These are phyloP conservation scores for Teratosphaeria gauchensis DNA, from an alignment of 2,329 filamentous ascomycete species.

Conservation along the genomic window DNA sequence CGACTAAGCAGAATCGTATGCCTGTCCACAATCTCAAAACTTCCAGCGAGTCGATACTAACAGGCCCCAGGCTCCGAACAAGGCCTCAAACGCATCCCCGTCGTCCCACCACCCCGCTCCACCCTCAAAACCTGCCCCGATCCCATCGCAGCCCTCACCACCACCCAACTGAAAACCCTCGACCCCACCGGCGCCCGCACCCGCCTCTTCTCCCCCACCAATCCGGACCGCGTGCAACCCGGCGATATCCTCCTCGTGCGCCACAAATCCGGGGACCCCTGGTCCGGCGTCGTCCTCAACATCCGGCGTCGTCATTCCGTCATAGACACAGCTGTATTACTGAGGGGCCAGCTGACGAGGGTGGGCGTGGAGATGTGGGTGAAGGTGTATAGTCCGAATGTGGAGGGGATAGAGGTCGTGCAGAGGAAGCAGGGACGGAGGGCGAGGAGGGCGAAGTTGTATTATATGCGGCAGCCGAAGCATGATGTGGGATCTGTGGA, in stretches of 20 bases:
- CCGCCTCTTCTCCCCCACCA: slow-evolving; percentile 67
- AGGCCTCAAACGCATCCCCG: slow-evolving; percentile 23
- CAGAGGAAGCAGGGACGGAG: slow-evolving; percentile 60
- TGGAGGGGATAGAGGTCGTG: slow-evolving; percentile 87
- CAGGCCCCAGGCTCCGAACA: slow-evolving; percentile 17
- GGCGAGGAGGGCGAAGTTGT: slow-evolving; percentile 76
- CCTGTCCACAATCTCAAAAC: neutral
- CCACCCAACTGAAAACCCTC: slow-evolving; percentile 60
- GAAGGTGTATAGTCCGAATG: slow-evolving; percentile 85
- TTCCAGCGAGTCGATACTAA: neutral
- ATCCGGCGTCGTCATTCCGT: slow-evolving; percentile 65
- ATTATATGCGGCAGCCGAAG: slow-evolving; percentile 79
- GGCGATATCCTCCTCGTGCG: slow-evolving; percentile 90
- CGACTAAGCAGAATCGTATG: slow-evolving; percentile 26
- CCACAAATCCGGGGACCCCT: slow-evolving; percentile 75
- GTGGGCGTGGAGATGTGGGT: slow-evolving; percentile 95
- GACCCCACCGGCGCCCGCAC: slow-evolving; percentile 79
- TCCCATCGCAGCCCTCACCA: slow-evolving; percentile 58
- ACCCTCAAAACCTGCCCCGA: slow-evolving; percentile 50
- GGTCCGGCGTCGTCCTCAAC: slow-evolving; percentile 77
- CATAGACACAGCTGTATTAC: slow-evolving; percentile 76
- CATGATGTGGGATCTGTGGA: slow-evolving; percentile 84
- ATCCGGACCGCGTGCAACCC: slow-evolving; percentile 67
- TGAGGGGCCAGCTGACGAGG: slow-evolving; percentile 77
- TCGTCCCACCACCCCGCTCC: slow-evolving; percentile 44